Evolutionary conservation across 768 basidiomycete genomes (phyloP), one percentile per base, ranked within the genome.

Genomic region (Amanita rimosa): DNA sequence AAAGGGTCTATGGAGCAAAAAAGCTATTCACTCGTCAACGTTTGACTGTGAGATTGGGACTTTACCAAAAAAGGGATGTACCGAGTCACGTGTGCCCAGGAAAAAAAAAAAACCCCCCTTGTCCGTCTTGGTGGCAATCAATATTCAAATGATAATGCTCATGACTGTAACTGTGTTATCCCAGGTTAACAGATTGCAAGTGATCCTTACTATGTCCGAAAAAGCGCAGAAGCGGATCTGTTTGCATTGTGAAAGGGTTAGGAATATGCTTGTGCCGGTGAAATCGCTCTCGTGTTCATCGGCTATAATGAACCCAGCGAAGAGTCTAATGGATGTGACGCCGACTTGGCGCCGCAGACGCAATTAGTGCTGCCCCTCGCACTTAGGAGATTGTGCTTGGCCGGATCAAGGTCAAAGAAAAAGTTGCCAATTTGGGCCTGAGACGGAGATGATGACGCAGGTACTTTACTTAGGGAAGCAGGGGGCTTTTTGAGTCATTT

Each of bases 1-100:
- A 27, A 24, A n/a, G 41, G 40, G 40, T 22, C 40, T 26, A 22
- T 41, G 40, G 14, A 16, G 27, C 24, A 8, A 6, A 0, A 8
- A 6, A 0, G n/a, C 7, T 3, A 16, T 27, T 43, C 41, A 27
- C 41, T 43, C 16, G 26, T 27, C 26, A 24, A 27, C 40, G 24
- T 41, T 26, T 41, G n/a, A 26, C 22, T 27, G 41, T 43, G 41
- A 43, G 41, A 43, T 43, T 27, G 27, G n/a, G 41, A 26, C 41
- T 43, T 43, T 29, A 26, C 41, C 14, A 43, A 43, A 43, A n/a
- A n/a, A n/a, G n/a, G 41, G 41, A 43, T 27, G 26, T 27, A 43
- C 16, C 26, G 26, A 29, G 26, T 43, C 41, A 43, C 41, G 29
- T 43, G 41, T 13, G 10, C 26, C 27, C 14, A 27, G 24, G 10